Evolutionary conservation across 768 basidiomycete species (phyloP).

Genomic region (Lanmaoa pseudosensibilis): DNA sequence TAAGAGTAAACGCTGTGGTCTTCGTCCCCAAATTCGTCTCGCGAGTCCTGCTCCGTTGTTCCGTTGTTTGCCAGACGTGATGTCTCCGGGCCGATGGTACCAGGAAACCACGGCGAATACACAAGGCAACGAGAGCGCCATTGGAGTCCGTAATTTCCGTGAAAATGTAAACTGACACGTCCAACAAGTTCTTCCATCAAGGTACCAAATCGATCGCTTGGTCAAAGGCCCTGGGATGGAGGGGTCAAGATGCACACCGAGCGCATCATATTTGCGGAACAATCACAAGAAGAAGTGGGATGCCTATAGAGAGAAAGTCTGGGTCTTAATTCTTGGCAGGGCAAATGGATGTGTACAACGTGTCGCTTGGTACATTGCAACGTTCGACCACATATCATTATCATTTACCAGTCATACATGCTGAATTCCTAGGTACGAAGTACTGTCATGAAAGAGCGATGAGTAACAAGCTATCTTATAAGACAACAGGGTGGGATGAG

Average conservation of each 20-base stretch:
- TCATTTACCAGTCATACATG: background rate
- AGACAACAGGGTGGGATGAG: background rate
- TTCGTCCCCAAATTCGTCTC: background rate
- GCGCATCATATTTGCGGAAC: background rate
- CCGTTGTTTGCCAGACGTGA: background rate
- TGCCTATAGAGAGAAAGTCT: background rate
- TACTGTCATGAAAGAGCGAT: background rate
- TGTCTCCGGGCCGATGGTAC: background rate
- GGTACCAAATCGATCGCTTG: background rate
- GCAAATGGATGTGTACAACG: background rate
- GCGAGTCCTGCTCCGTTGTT: background rate
- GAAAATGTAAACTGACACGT: background rate
- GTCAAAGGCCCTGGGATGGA: background rate
- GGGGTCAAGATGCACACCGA: background rate
- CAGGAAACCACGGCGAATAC: background rate
- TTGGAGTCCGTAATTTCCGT: background rate
- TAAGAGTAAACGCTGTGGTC: background rate
- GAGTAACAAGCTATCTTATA: background rate
- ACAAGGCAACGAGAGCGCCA: background rate
- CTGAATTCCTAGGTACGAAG: background rate
- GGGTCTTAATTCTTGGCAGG: background rate
- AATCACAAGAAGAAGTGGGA: background rate
- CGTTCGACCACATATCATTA: no score
- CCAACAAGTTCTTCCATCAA: background rate
- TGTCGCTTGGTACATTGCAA: background rate